Percentiles rank a stretch among this genome's conserved stretches.
Evolutionary conservation across 108 stramenopile species (phyloP).

Genomic region (Fistulifera solaris): DNA sequence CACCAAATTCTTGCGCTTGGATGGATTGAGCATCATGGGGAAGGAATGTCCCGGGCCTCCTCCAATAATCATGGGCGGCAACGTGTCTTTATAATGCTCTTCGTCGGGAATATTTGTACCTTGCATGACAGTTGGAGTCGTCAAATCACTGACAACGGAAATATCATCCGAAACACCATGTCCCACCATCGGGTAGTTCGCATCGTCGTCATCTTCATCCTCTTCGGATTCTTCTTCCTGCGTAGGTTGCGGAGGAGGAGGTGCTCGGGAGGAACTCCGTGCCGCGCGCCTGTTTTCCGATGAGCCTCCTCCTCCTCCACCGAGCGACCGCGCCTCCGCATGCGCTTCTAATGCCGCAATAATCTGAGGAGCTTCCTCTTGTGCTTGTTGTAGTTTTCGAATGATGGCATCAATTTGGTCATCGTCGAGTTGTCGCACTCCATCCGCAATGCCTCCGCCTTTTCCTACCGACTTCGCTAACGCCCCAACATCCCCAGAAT

Average conservation of each 20-base stretch:
- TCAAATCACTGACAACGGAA: constrained; percentile 38
- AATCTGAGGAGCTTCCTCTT: constrained; percentile 38
- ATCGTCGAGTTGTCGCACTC: constrained; percentile 18
- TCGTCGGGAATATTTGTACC: constrained; percentile 26
- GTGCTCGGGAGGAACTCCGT: background rate
- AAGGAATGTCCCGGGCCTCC: constrained; percentile 12
- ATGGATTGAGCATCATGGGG: constrained; percentile 8
- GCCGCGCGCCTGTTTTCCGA: background rate
- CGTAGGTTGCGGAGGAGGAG: background rate
- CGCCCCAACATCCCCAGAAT: constrained; percentile 2
- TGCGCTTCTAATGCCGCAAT: constrained; percentile 27
- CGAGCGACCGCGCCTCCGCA: constrained; percentile 6
- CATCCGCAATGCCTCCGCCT: background rate
- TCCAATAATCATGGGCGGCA: constrained; percentile 25
- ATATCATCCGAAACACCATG: constrained; percentile 44
- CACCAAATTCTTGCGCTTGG: constrained; percentile 34
- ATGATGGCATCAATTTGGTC: constrained; percentile 35
- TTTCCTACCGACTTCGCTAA: background rate
- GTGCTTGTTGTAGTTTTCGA: constrained; percentile 30
- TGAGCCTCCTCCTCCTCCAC: background rate
- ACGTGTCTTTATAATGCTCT: constrained; percentile 34
- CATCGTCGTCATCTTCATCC: constrained; percentile 32
- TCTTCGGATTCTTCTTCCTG: constrained; percentile 1
- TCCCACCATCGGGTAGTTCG: constrained; percentile 54
- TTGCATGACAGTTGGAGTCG: constrained; percentile 39